phyloP scores from a whole-genome alignment of 1,284 basidiomycete genomes.

The Vanrija sp. region DNA sequence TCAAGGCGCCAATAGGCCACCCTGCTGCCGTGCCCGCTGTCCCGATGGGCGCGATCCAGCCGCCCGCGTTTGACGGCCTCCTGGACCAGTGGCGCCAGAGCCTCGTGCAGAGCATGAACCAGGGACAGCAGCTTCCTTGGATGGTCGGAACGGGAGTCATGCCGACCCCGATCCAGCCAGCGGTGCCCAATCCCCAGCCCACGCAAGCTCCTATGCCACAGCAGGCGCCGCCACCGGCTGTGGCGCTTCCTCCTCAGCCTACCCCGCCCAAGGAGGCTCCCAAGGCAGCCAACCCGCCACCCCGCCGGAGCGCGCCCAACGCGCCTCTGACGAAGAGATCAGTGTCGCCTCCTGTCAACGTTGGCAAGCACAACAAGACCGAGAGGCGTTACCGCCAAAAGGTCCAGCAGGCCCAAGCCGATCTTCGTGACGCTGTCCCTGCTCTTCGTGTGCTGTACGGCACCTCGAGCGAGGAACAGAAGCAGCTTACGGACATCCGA shows the following conservation, averaged over 20 bases:
- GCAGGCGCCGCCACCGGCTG: not conserved
- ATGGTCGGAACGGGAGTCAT: not conserved
- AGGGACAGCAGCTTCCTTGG: not conserved
- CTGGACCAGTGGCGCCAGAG: conserved; percentile 20
- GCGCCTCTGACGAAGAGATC: conserved; percentile 18
- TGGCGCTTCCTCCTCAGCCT: not conserved
- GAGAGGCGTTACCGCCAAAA: conserved; percentile 48
- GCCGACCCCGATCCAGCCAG: not conserved
- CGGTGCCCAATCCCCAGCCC: not conserved
- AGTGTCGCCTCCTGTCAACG: conserved; percentile 13
- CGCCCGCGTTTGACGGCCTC: conserved; percentile 16
- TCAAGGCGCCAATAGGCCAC: not conserved
- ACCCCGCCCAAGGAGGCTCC: not conserved
- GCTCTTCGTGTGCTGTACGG: conserved; percentile 46
- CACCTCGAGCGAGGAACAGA: conserved; percentile 45
- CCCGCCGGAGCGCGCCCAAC: conserved; percentile 19
- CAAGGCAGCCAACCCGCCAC: conserved; percentile 5
- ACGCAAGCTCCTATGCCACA: not conserved
- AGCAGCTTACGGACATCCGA: conserved; percentile 37
- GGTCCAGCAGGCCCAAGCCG: conserved; percentile 47
- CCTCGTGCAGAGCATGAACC: conserved; percentile 4
- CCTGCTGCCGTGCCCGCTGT: not conserved
- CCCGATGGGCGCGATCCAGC: conserved; percentile 8
- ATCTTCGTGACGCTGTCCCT: conserved; percentile 47
- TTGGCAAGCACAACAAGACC: conserved; percentile 50